Conservation (phyloP, 176 grass and related monocot species). For the Oryza coarctata region DNA sequence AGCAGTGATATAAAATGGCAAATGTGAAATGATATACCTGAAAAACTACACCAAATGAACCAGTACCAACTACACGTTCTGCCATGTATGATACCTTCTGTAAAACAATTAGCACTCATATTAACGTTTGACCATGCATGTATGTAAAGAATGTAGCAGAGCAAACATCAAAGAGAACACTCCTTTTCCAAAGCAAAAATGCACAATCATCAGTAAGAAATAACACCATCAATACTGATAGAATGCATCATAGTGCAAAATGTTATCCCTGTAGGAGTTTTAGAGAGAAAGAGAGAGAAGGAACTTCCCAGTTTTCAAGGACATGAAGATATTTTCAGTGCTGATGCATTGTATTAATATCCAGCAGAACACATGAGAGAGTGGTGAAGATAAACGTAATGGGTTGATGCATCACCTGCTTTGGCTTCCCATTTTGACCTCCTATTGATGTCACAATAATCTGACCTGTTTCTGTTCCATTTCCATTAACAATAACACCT, state of each 20-base stretch:
- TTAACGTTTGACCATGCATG: constrained; percentile 13
- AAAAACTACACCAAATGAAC: constrained; percentile 95
- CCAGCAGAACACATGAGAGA: neutral
- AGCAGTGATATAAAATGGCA: constrained; percentile 12
- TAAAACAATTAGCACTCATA: constrained; percentile 41
- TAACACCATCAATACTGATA: neutral
- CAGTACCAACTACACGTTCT: constrained; percentile 85
- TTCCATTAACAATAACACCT: constrained; percentile 57
- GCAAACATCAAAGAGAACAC: neutral
- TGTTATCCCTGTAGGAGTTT: neutral
- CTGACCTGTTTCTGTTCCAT: constrained; percentile 81
- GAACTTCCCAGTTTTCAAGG: neutral
- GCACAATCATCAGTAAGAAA: neutral
- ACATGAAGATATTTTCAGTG: neutral
- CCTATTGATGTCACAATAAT: constrained; percentile 90
- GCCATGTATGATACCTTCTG: constrained; percentile 99
- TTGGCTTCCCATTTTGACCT: constrained; percentile 87
- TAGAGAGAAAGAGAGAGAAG: neutral
- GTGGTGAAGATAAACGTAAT: neutral
- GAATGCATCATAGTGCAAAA: neutral
- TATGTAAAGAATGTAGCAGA: neutral
- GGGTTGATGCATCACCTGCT: constrained; percentile 59
- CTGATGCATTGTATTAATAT: neutral
- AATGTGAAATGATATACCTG: constrained; percentile 52
- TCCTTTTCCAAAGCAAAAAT: neutral